Evolutionary conservation across 1,139 yeast species (phyloP), one percentile per base, ranked within the genome.

Genomic region (Hansenula lynferdii): DNA sequence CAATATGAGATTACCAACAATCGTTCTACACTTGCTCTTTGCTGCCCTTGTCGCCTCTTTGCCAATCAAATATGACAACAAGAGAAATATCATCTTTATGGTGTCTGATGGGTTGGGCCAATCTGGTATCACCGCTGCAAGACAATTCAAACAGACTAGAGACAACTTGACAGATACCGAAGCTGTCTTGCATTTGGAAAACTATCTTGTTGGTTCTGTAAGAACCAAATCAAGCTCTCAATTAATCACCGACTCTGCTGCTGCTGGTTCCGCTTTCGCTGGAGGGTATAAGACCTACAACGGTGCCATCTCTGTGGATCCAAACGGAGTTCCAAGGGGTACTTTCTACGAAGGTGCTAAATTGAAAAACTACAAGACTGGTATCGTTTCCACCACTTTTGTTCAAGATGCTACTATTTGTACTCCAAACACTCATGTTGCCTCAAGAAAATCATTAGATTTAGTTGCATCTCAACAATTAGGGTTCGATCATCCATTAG

Each of bases 311-410:
- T 50, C 54, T 16, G 54, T 50, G 21, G 47, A 45, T 24, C 36
- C 47, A 16, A 22, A 49, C 2, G 54, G 54, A 12, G 39, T 25
- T 11, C 52, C 54, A 43, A 40, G 36, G n/a, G 54, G 54, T 37
- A 50, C 53, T 26, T 50, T 50, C 42, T 50, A 50, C 39, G 54
- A 50, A 37, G 53, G 52, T 48, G 54, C 54, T 23, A 47, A 49
- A 37, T 28, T 49, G 30, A 32, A 41, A 25, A 43, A 47, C 43
- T 50, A 48, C 38, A 47, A 45, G 26, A 50, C 53, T 8, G 53
- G 53, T 44, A 50, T 49, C 34, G 53, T 48, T 24, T 42, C 51
- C 12, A 49, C 53, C 29, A 50, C 54, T 20, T 50, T 50, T 32
- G 54, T 50, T 24, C 54, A 50, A 42, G 54, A 50, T 41, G 54